Percentiles rank a stretch among this genome's conserved stretches.
Evolutionary conservation across 2,329 filamentous ascomycete genomes (phyloP).

Genomic region (Alternaria panax): DNA sequence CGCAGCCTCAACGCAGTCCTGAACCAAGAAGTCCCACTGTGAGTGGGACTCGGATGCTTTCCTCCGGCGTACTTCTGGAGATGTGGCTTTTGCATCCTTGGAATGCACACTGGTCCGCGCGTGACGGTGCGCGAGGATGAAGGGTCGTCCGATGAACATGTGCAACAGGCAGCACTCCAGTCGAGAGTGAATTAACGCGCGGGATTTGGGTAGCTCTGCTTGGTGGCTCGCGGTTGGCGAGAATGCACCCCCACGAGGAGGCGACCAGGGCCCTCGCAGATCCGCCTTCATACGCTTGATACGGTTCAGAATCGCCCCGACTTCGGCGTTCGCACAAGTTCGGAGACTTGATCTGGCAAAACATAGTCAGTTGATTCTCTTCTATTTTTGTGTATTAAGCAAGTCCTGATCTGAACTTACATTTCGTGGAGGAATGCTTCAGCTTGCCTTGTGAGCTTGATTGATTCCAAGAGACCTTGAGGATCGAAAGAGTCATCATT

Average conservation of each 20-base stretch:
- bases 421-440: constrained; percentile 18
- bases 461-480: constrained; percentile 10
- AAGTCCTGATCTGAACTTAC: constrained; percentile 1
- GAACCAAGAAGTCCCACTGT: constrained; percentile 14
- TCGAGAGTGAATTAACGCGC: constrained; percentile 9
- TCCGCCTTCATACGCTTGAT: constrained; percentile 13
- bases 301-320: constrained; percentile 6
- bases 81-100: background rate
- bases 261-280: constrained; percentile 8
- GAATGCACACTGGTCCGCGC: background rate
- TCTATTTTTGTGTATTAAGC: background rate
- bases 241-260: background rate
- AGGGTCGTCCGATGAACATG: constrained; percentile 24
- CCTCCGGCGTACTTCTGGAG: background rate
- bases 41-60: background rate
- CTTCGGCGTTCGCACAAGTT: constrained; percentile 12
- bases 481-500: constrained; percentile 5
- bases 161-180: constrained; percentile 20
- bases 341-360: constrained; percentile 10
- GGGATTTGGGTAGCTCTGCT: background rate
- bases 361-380: background rate
- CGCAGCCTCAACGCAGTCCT: constrained; percentile 18
- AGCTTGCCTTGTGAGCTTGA: constrained; percentile 14
- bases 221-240: background rate
- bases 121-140: constrained; percentile 21